Base-by-base conservation (phyloP, 2,329 filamentous ascomycete genomes). In the Sarocladiaceae sp. region DNA sequence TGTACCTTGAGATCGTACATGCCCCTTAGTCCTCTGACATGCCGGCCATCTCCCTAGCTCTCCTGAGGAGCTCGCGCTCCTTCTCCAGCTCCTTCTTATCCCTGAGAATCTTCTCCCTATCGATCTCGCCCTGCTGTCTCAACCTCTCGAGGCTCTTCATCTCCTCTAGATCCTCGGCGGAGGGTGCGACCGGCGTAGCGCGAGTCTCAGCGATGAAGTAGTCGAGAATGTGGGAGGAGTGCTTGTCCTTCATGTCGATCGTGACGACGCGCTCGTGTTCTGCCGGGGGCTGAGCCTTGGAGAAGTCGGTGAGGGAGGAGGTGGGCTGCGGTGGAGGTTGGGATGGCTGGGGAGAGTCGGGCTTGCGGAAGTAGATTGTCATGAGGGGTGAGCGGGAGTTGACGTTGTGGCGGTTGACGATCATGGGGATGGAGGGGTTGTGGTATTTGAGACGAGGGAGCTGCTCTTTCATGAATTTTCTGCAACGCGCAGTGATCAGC, bases 361-460 rank as follows among this genome's bases (percentile, higher is more conserved):
- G 49, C 47, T 67, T 68, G 55, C 70, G 71, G 54, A 83, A 76
- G 66, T 83, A 83, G 54, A 90, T 70, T 48, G 77, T 80, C 66
- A 89, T 70, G 37, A 69, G 72, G 12, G 85, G 78, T 6, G 76
- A 68, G 18, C 70, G 70, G 4, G 69, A 62, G 53, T 80, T 72
- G 34, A 82, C 66, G 29, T 62, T 56, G 50, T 77, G 82, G 47
- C 86, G 84, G 63, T 84, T 83, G 55, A 95, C 79, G 47, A 86
- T 82, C 76, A 97, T 94, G 33, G 84, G 80, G 35, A 96, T 65
- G 11, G 80, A 69, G 1, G 93, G 93, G 63, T 98, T 98, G 74
- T 95, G 85, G 70, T 83, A 98, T 74, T 98, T 96, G 53, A 98
- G 73, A 46, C 88, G 80, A 18, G 88, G 87, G 39, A 97, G 81